Percentiles rank a stretch among this genome's conserved stretches.
phyloP scores from a whole-genome alignment of 2,329 filamentous ascomycete species.

The Cladosporium sp. region DNA sequence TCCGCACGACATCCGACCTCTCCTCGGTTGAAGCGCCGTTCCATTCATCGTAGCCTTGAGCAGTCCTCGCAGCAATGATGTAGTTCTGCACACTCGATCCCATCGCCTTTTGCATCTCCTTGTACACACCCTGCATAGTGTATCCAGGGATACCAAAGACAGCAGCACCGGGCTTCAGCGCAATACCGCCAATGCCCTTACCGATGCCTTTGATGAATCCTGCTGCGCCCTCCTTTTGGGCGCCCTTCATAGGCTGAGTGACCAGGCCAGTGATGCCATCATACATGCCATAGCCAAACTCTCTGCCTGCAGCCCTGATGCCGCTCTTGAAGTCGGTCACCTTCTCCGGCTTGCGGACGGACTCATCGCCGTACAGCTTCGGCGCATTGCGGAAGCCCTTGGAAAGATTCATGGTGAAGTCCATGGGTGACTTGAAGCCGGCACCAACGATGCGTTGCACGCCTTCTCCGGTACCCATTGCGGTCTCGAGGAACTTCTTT shows the following conservation, averaged over 20 bases:
- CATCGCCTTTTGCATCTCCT: conserved; percentile 64
- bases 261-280: conserved; percentile 72
- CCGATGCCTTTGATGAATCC: conserved; percentile 73
- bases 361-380: conserved; percentile 77
- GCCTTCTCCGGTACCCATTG: conserved; percentile 31
- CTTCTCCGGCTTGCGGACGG: conserved; percentile 70
- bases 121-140: conserved; percentile 71
- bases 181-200: conserved; percentile 70
- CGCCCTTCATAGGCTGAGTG: conserved; percentile 66
- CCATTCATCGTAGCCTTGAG: conserved; percentile 68
- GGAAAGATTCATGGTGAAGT: conserved; percentile 75
- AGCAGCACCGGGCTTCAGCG: conserved; percentile 69
- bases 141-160: conserved; percentile 58
- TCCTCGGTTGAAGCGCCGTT: conserved; percentile 53
- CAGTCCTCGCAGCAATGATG: conserved; percentile 69
- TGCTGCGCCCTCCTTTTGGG: conserved; percentile 54
- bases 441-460: conserved; percentile 33
- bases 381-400: conserved; percentile 87
- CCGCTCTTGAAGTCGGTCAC: conserved; percentile 74
- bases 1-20: conserved; percentile 56
- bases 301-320: conserved; percentile 62
- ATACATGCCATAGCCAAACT: conserved; percentile 68
- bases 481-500: conserved; percentile 23
- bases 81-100: conserved; percentile 71
- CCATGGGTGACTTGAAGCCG: conserved; percentile 69